Evolutionary conservation across 805 yeast species (phyloP), one percentile per base, ranked within the genome.

Genomic region (Isabelozyma heimii): DNA sequence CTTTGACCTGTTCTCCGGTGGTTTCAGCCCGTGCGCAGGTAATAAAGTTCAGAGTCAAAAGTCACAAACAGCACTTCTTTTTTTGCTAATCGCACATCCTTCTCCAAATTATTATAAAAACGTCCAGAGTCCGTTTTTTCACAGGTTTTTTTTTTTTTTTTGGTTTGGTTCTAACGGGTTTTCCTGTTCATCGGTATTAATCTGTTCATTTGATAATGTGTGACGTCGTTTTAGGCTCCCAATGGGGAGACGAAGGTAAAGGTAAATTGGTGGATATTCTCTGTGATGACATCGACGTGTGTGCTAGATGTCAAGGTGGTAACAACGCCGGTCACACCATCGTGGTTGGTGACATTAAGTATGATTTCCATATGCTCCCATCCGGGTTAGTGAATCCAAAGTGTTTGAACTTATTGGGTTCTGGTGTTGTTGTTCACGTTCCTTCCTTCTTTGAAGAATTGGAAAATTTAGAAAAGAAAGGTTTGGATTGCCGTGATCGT

Each of bases 231-330:
- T 80, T 94, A 62, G 99, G 99, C 51, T 77, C 98, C 72, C 99
- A 94, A 74, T 94, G 99, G 99, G 99, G 99, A 56, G 99, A 94
- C 67, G 99, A 94, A 82, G 99, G 99, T 67, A 94, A 94, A 69
- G 99, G 99, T 50, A 94, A 94, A 72, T 81, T 94, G 50, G 99
- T 94, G 44, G 99, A 94, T 68, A 77, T 94, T 48, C 80, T 94
- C 46, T 95, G 98, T 72, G 98, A 92, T 62, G 84, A 89, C 57
- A 87, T 94, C 60, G 98, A 94, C 59, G 92, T 94, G 40, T 95
- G 97, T 69, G 97, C 98, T 27, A 83, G 99, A 69, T 92, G 98
- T 73, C 91, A 87, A 67, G 99, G 99, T 71, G 99, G 99, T 65
- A 94, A 94, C 78, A 94, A 94, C 67, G 99, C 99, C 27, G 99